phyloP scores from a whole-genome alignment of 176 grass and related monocot genomes.

The bread wheat (Triticum aestivum) region IWGSC_CS_RefSeq_v2.1 NC_057794.1:326216213-326216712 shows the following conservation, averaged over 20 bases:
- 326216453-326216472: conserved; percentile 21
- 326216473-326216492: conserved; percentile 25
- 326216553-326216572: not conserved
- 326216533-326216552: conserved; percentile 22
- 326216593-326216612: no score
- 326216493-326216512: not conserved
- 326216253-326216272: conserved; percentile 26
- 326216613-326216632: no score
- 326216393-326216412: conserved; percentile 17
- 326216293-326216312: conserved; percentile 67
- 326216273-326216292: conserved; percentile 50
- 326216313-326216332: conserved; percentile 64
- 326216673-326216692: no score
- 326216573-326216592: not conserved
- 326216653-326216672: no score
- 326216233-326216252: not conserved
- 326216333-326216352: conserved; percentile 72
- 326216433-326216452: not conserved
- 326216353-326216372: conserved; percentile 38
- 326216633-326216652: no score
- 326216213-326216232: not conserved
- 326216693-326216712: no score
- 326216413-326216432: not conserved
- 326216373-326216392: not conserved
- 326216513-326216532: conserved; percentile 10